Evolutionary conservation across 257 asterid genomes (phyloP).

Genomic region (Euphrasia confusa): DNA sequence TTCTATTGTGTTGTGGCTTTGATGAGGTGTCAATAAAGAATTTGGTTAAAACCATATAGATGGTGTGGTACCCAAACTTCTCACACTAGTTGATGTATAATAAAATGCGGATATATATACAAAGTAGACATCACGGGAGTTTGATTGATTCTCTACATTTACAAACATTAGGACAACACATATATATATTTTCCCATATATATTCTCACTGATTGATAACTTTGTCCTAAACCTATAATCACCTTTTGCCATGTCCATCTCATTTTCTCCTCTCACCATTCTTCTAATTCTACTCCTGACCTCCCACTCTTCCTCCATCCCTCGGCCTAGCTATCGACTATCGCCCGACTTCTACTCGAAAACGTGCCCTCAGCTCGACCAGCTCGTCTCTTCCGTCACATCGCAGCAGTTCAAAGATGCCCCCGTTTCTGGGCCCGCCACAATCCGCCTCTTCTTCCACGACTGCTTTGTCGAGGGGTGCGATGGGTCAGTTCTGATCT

Average conservation of each 20-base stretch:
- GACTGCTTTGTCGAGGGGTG: constrained; percentile 99
- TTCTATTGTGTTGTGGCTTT: too few relatives aligned
- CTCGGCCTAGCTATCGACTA: constrained; percentile 39
- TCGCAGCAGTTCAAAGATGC: constrained; percentile 61
- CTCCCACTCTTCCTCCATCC: constrained; percentile 21
- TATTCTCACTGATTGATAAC: constrained; percentile 17
- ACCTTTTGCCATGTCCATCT: constrained; percentile 30
- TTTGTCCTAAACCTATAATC: constrained; percentile 31
- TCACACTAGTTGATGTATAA: too few relatives aligned
- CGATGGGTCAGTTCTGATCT: constrained; percentile 69
- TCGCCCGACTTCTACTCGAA: constrained; percentile 57
- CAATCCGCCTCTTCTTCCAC: constrained; percentile 96
- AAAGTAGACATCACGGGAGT: constrained; percentile 44
- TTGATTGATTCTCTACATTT: constrained; percentile 53
- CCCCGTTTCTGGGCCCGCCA: constrained; percentile 84
- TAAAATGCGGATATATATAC: neutral
- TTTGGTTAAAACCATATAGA: too few relatives aligned
- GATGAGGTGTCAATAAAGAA: too few relatives aligned
- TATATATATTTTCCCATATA: neutral
- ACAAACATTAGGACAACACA: constrained; percentile 23
- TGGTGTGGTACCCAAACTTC: too few relatives aligned
- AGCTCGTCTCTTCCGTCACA: constrained; percentile 64
- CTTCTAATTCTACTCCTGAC: constrained; percentile 20
- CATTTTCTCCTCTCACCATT: constrained; percentile 23
- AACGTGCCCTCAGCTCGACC: constrained; percentile 79